A percentile compares a stretch with the other conserved stretches of the same genome.
phyloP scores from a whole-genome alignment of 768 basidiomycete species.

The Phylloporus arenicola region DNA sequence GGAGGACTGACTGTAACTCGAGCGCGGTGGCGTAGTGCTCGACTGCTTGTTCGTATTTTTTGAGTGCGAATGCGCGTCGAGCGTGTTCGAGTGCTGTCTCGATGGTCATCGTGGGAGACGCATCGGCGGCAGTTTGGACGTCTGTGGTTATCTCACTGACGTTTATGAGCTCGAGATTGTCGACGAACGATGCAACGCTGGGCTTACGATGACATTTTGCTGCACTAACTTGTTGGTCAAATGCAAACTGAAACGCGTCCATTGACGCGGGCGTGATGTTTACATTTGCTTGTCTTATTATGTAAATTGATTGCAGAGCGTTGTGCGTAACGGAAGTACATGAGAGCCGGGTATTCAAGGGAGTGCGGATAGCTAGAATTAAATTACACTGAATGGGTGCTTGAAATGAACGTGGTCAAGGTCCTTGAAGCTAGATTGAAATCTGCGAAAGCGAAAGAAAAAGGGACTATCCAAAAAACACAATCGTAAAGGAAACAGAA shows the following conservation, averaged over 20 bases:
- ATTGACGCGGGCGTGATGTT: constrained; percentile 18
- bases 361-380: constrained; percentile 7
- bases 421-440: background rate
- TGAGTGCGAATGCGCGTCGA: constrained; percentile 83
- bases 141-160: constrained; percentile 11
- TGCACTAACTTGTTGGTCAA: background rate
- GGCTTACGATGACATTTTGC: constrained; percentile 26
- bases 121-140: constrained; percentile 17
- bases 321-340: constrained; percentile 1
- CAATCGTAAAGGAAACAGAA: background rate
- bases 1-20: constrained; percentile 66
- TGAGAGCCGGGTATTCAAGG: constrained; percentile 14
- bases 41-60: constrained; percentile 80
- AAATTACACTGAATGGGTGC: constrained; percentile 19
- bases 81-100: constrained; percentile 69
- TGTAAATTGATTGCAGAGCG: background rate
- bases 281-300: constrained; percentile 2
- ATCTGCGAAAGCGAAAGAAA: constrained; percentile 2
- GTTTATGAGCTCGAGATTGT: too few species aligned
- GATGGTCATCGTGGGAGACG: constrained; percentile 31
- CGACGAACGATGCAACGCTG: background rate
- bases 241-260: constrained; percentile 2
- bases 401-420: constrained; percentile 2
- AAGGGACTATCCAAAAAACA: constrained; percentile 3
- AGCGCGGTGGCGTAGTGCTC: constrained; percentile 81